Percentiles rank a stretch among this genome's conserved stretches.
phyloP scores from a whole-genome alignment of 106 monocot genomes.

The Triglochin maritima region DNA sequence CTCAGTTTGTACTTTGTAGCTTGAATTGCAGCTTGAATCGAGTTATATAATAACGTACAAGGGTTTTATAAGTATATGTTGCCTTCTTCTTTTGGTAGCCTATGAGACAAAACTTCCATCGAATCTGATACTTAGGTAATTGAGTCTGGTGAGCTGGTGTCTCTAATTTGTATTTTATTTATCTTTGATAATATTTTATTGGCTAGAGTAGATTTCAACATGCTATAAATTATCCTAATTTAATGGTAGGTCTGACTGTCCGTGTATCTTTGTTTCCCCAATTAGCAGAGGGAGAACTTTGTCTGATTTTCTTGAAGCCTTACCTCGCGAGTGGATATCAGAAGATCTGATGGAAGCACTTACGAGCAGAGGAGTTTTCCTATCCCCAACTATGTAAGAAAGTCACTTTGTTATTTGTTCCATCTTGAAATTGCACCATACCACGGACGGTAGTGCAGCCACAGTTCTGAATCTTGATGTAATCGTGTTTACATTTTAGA shows the following conservation, averaged over 20 bases:
- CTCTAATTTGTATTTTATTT: background rate
- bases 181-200: background rate
- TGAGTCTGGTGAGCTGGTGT: too few relatives aligned
- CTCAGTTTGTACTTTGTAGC: too few relatives aligned
- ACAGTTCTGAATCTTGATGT: background rate
- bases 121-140: too few relatives aligned
- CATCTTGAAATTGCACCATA: background rate
- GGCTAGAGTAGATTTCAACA: background rate
- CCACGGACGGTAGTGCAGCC: too few relatives aligned
- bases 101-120: too few relatives aligned
- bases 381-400: slow-evolving; percentile 86
- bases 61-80: too few relatives aligned
- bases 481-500: slow-evolving; percentile 21
- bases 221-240: background rate
- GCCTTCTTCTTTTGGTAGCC: too few relatives aligned
- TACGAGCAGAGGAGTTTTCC: slow-evolving; percentile 62
- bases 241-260: too few relatives aligned
- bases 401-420: background rate
- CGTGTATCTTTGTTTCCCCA: background rate
- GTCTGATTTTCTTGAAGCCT: slow-evolving; percentile 67
- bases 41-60: too few relatives aligned
- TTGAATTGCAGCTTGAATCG: too few relatives aligned
- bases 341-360: slow-evolving; percentile 97
- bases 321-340: slow-evolving; percentile 98
- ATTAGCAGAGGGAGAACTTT: slow-evolving; percentile 81